Evolutionary conservation across 1,284 basidiomycete genomes (phyloP), one percentile per base, ranked within the genome.

Genomic region (Tilletia indica): DNA sequence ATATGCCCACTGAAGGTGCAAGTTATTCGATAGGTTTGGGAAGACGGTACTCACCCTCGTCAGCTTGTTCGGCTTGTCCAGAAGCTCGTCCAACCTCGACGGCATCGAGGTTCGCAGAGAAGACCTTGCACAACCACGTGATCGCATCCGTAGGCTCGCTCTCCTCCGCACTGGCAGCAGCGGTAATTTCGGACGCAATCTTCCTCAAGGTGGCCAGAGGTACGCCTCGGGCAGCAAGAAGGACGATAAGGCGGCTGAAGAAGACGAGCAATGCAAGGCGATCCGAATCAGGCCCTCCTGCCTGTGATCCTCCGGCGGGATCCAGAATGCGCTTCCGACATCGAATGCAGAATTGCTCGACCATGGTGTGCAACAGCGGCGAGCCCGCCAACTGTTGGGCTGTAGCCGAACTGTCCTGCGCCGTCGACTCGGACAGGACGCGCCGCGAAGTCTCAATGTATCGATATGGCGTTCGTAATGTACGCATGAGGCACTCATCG

Each of bases 401-500:
- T 38, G 31, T 16, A 36, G 14, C 51, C 58, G 42, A 31, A 31
- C 25, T 31, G 1, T 14, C 42, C 42, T 45, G 42, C 3, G 9
- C 31, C 19, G 67, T 38, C 49, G 54, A 39, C 6, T 78, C 73
- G 69, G 42, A 78, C 68, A 34, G 68, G 72, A 69, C 72, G 38
- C 54, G 38, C 87, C 86, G 70, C 88, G 83, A 74, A 12, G 90
- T 89, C 79, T 97, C 94, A 70, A 96, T 87, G 82, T 97, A 98
- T 48, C 90, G 89, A 83, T 95, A 93, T 0, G 93, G 92, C 0
- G 91, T 92, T 85, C 92, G 94, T 74, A 91, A 81, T 76, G 91
- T 93, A n/a, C 93, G 88, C 71, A 91, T 90, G 6, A 92, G 86
- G 80, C 93, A 96, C 64, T 94, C 92, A 78, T 98, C 94, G 14